Evolutionary conservation across 768 basidiomycete genomes (phyloP).

Genomic region (Mycena rebaudengoi): DNA sequence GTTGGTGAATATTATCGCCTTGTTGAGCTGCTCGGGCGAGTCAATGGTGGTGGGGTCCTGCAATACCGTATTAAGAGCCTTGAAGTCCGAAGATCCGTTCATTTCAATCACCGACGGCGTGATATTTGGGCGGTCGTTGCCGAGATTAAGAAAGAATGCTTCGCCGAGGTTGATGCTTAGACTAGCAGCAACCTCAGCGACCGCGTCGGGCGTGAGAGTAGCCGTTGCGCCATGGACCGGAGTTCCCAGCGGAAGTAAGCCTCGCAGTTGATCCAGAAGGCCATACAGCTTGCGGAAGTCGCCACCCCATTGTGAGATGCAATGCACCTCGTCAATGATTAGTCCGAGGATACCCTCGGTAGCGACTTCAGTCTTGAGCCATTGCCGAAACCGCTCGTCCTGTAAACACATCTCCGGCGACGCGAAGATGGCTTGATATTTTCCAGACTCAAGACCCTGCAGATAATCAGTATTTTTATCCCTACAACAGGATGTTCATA

Average conservation of each 20-base stretch:
- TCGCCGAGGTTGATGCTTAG: conserved; percentile 32
- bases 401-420: conserved; percentile 51
- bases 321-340: conserved; percentile 52
- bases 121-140: conserved; percentile 45
- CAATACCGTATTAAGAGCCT: not conserved
- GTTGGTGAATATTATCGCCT: conserved; percentile 30
- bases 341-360: conserved; percentile 27
- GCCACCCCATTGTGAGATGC: conserved; percentile 44
- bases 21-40: conserved; percentile 5
- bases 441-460: conserved; percentile 34
- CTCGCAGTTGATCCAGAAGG: conserved; percentile 36
- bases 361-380: conserved; percentile 23
- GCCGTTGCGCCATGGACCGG: conserved; percentile 44
- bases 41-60: not conserved
- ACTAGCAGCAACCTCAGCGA: conserved; percentile 34
- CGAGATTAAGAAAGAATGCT: conserved; percentile 45
- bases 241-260: conserved; percentile 36
- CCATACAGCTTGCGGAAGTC: conserved; percentile 43
- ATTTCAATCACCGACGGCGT: not conserved
- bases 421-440: conserved; percentile 39
- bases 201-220: conserved; percentile 38
- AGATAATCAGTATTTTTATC: not conserved
- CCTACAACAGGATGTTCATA: no score
- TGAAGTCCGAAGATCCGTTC: conserved; percentile 7
- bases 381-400: conserved; percentile 37